phyloP scores from a whole-genome alignment of 164 flowering plant species.

The Vitis vinifera region DNA sequence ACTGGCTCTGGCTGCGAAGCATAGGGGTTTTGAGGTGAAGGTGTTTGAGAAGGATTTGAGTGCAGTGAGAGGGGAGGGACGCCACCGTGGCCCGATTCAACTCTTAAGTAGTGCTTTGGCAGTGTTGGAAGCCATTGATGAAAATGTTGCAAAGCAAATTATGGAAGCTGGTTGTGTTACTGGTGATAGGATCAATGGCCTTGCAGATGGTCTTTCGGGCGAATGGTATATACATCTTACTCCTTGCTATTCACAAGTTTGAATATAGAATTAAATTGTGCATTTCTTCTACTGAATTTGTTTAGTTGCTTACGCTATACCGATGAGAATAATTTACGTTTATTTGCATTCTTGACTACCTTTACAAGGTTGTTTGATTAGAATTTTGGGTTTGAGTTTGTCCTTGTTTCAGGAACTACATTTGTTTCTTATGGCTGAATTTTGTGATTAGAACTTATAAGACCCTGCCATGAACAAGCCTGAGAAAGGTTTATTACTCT shows the following conservation, averaged over 20 bases:
- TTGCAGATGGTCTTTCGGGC: conserved; percentile 36
- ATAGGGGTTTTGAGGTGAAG: conserved; percentile 33
- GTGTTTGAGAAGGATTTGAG: conserved; percentile 42
- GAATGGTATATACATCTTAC: conserved; percentile 20
- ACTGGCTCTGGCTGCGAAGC: conserved; percentile 32
- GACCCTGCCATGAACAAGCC: no score
- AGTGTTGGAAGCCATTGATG: conserved; percentile 39
- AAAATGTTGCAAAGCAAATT: conserved; percentile 22
- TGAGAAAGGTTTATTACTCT: no score
- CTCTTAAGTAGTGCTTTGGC: conserved; percentile 40
- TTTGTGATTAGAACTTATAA: no score
- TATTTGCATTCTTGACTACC: no score
- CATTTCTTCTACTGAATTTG: no score
- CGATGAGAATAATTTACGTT: no score
- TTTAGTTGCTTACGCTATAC: no score
- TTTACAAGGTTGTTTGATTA: no score
- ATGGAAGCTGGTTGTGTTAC: conserved; percentile 37
- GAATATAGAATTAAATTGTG: no score
- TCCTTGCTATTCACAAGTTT: background rate
- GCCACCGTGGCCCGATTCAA: conserved; percentile 39
- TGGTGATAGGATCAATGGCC: conserved; percentile 40
- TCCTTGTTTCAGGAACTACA: no score
- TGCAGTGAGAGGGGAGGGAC: conserved; percentile 41
- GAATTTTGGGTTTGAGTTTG: no score
- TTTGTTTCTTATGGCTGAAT: no score